Evolutionary conservation across 2,329 filamentous ascomycete genomes (phyloP), one percentile per base, ranked within the genome.

Genomic region (Cryoendolithus antarcticus): DNA sequence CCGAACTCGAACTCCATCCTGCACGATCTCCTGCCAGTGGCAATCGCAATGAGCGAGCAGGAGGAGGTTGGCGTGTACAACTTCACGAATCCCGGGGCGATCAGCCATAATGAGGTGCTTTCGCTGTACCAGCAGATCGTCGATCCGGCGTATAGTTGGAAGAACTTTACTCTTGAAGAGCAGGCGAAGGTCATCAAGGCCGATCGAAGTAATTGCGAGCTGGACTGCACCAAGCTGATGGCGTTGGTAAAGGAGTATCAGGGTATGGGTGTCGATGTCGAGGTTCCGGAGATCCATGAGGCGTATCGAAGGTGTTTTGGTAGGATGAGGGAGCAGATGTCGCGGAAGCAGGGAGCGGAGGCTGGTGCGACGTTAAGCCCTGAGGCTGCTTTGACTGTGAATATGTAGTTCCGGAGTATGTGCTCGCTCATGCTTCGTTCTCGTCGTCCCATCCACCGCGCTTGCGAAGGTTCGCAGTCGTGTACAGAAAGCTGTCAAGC

Each of bases 71-170:
- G 77, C 11, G 64, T 82, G 48, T 80, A 76, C 61, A 82, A 82
- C 62, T 80, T 81, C 57, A 80, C 76, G 44, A 82, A 81, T 60
- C 77, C 77, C 0, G 77, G 77, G 9, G 73, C 75, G 46, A 80
- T 82, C 55, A 77, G 74, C n/a, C 77, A 81, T 61, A 81, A 81
- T 56, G 75, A 81, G 59, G 75, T 82, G 5, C 63, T 82, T 30
- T 49, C 61, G 2, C 62, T 82, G 32, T 80, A 80, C 62, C 71
- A 70, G 50, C 68, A 80, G 45, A 74, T 77, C 47, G 70, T 82
- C 30, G 69, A 75, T 31, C 77, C 77, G 2, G 55, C 53, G 21
- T 73, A 77, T 49, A 66, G 63, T 31, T 81, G 75, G 74, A 69
- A 71, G 63, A 82, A 80, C 63, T 82, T 81, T 53, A 70, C 66